phyloP scores from a whole-genome alignment of 148 eudicot species.

The Cornus controversa region DNA sequence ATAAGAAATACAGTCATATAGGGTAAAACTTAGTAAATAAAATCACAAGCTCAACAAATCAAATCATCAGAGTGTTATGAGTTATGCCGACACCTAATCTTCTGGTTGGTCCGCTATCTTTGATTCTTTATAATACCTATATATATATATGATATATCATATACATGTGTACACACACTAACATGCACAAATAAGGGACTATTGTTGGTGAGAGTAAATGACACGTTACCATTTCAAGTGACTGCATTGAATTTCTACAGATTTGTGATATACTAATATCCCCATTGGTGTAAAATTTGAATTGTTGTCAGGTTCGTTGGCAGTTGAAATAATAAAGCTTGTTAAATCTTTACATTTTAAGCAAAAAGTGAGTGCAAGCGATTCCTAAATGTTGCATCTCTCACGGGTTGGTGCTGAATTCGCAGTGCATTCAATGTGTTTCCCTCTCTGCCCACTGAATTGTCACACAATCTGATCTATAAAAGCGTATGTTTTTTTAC shows the following conservation, averaged over 20 bases:
- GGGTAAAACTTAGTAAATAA: background rate
- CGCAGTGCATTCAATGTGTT: constrained; percentile 8
- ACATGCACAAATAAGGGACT: background rate
- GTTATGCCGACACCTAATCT: background rate
- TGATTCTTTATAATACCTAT: background rate
- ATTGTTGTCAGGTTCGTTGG: background rate
- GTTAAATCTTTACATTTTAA: constrained; percentile 6
- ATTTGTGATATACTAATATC: background rate
- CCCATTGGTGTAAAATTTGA: background rate
- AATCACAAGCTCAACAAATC: background rate
- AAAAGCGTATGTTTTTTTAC: background rate
- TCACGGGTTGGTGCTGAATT: constrained; percentile 5
- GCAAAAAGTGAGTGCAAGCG: background rate
- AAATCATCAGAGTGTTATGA: background rate
- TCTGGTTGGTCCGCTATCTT: background rate
- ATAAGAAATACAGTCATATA: no score
- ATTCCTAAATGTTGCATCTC: background rate
- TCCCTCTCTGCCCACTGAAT: background rate
- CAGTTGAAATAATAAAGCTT: background rate
- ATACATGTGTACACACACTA: no score
- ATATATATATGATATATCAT: background rate
- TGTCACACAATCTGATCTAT: constrained; percentile 2
- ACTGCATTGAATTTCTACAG: constrained; percentile 5
- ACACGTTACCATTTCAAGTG: background rate
- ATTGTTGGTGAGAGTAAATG: background rate